Conservation (phyloP, 148 eudicot genomes). For the Rhododendron mucronatum region DNA sequence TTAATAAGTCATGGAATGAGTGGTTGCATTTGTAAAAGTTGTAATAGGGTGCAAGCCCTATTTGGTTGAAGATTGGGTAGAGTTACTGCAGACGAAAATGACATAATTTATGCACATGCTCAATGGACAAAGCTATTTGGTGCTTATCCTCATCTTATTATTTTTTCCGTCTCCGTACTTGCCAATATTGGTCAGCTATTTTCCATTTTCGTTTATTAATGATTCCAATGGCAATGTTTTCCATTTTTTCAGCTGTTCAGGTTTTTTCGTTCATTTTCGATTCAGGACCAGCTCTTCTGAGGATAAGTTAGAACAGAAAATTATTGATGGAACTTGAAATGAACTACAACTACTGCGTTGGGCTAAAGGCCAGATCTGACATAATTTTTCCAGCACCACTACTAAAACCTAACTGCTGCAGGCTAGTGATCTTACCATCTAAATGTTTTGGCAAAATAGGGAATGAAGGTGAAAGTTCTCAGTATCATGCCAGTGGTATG, state of each 20-base stretch:
- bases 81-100: background rate
- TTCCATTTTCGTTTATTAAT: background rate
- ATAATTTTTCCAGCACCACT: background rate
- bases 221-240: background rate
- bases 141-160: background rate
- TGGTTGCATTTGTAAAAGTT: background rate
- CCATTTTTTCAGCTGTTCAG: no score
- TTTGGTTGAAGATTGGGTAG: background rate
- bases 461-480: background rate
- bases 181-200: background rate
- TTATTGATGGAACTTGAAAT: background rate
- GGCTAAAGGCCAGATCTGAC: background rate
- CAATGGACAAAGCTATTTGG: background rate
- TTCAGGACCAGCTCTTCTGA: background rate
- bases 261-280: background rate
- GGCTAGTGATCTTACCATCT: background rate
- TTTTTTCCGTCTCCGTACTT: background rate
- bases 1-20: background rate
- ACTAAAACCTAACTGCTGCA: background rate
- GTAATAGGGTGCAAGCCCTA: background rate
- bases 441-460: background rate
- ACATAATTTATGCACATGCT: background rate
- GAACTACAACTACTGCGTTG: background rate
- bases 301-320: background rate
- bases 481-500: background rate